These are phyloP conservation scores for Juncus inflexus DNA, from an alignment of 176 grass and related monocot species.

Conservation along the genomic window DNA sequence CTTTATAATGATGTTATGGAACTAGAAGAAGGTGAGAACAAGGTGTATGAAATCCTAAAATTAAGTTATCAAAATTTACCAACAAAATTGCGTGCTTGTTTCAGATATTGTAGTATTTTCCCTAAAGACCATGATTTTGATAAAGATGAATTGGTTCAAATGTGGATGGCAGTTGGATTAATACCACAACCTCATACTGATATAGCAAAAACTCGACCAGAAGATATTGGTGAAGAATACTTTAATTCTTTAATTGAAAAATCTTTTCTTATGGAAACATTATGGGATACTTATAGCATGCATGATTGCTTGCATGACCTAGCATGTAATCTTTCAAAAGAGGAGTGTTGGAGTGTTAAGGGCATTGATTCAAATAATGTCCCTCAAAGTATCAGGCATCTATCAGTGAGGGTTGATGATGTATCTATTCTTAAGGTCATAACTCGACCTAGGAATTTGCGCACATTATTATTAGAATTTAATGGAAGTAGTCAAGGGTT, in stretches of 20 bases:
- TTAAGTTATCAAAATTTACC: constrained; percentile 37
- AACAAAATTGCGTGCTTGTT: constrained; percentile 32
- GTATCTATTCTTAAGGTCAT: constrained; percentile 2
- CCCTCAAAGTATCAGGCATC: constrained; percentile 8
- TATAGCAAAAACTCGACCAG: neutral
- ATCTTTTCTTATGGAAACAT: constrained; percentile 33
- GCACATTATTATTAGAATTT: neutral
- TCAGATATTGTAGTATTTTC: constrained; percentile 43
- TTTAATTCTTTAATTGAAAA: constrained; percentile 18
- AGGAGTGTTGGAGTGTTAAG: constrained; percentile 27
- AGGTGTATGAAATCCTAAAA: constrained; percentile 26
- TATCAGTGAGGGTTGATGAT: constrained; percentile 1
- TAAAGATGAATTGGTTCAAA: neutral
- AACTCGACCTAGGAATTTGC: neutral
- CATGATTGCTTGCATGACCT: constrained; percentile 43
- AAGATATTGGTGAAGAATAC: constrained; percentile 16
- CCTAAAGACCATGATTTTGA: constrained; percentile 12
- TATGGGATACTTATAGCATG: constrained; percentile 2
- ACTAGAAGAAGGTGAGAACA: constrained; percentile 7
- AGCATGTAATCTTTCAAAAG: constrained; percentile 28
- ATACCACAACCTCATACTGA: neutral
- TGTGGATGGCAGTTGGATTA: constrained; percentile 35
- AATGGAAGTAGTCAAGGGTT: neutral
- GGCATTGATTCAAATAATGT: constrained; percentile 10
- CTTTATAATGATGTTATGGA: constrained; percentile 4